phyloP scores from a whole-genome alignment of 441 rosid species.

The Gossypium gossypioides region DNA sequence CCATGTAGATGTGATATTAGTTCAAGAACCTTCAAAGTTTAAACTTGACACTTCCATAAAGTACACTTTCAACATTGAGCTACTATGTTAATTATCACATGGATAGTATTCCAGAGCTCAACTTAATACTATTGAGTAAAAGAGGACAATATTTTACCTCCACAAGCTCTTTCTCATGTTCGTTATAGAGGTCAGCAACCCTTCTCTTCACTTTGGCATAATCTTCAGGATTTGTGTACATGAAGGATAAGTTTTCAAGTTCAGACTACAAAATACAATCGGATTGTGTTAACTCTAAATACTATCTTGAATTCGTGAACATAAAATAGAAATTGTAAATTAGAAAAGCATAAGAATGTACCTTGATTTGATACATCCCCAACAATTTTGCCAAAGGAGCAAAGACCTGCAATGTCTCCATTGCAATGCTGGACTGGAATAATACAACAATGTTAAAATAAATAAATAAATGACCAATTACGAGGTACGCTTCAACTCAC shows the following conservation, averaged over 20 bases:
- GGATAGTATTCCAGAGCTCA: neutral
- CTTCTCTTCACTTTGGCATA: constrained; percentile 68
- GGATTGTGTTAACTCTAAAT: constrained; percentile 3
- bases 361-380: constrained; percentile 97
- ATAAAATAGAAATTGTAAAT: neutral
- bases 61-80: neutral
- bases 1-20: neutral
- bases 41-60: neutral
- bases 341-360: constrained; percentile 17
- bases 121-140: neutral
- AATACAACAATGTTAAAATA: constrained; percentile 21
- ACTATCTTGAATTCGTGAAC: neutral
- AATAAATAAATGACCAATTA: constrained; percentile 7
- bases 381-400: constrained; percentile 92
- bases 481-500: constrained; percentile 11
- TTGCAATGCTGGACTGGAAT: constrained; percentile 84
- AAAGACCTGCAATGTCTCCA: constrained; percentile 89
- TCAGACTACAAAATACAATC: constrained; percentile 57
- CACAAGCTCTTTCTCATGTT: constrained; percentile 73
- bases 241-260: constrained; percentile 88
- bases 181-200: constrained; percentile 69
- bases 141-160: constrained; percentile 44
- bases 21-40: neutral
- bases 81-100: neutral
- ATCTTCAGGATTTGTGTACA: constrained; percentile 88